phyloP scores from a whole-genome alignment of 2,329 filamentous ascomycete species.

The Aspergillus novoparasiticus region DNA sequence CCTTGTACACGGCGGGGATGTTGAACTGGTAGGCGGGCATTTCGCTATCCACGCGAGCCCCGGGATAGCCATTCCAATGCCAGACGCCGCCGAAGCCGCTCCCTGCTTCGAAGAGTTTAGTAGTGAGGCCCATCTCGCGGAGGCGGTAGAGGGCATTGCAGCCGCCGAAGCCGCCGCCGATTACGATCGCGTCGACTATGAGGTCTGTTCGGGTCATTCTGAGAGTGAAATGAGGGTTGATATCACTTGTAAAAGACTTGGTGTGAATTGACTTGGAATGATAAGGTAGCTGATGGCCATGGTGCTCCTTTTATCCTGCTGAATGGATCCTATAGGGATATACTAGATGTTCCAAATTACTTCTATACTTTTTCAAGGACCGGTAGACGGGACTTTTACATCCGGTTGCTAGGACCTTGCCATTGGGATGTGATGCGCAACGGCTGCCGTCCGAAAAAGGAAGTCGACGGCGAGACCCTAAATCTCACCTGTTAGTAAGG shows the following conservation, averaged over 20 bases:
- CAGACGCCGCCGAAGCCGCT: slow-evolving; percentile 45
- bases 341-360: not conserved
- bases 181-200: slow-evolving; percentile 40
- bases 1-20: slow-evolving; percentile 51
- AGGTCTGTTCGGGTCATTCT: not conserved
- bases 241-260: not conserved
- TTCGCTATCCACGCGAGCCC: slow-evolving; percentile 50
- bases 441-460: not conserved
- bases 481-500: not conserved
- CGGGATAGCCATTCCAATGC: slow-evolving; percentile 50
- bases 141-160: slow-evolving; percentile 41
- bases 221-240: not conserved
- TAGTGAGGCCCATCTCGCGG: slow-evolving; percentile 39
- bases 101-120: slow-evolving; percentile 43
- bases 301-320: not conserved
- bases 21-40: slow-evolving; percentile 58
- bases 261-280: not conserved
- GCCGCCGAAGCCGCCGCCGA: slow-evolving; percentile 46
- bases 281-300: not conserved
- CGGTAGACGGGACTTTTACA: not conserved
- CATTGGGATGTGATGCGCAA: not conserved
- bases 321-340: too few relatives aligned
- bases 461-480: not conserved
- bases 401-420: not conserved
- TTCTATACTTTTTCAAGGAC: not conserved